Percentiles rank a stretch among this genome's conserved stretches.
Conservation (phyloP, 306 rosid species). For the Quercus suber region DNA sequence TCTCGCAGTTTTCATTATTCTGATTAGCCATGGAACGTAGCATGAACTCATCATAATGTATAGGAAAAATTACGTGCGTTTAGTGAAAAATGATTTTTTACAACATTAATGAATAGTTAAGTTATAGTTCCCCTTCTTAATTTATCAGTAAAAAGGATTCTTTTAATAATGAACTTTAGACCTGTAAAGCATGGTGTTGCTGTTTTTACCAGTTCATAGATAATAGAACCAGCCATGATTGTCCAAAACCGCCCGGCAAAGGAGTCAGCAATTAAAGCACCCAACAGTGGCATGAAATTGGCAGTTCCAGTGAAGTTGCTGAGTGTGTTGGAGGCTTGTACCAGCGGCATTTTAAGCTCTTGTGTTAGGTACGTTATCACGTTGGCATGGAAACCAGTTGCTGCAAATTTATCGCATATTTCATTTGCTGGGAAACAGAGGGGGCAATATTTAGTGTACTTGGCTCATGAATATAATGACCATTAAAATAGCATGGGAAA, state of each 20-base stretch:
- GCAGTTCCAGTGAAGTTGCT: slow-evolving; percentile 65
- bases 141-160: too few species aligned
- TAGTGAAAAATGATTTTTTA: too few species aligned
- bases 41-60: too few species aligned
- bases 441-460: background rate
- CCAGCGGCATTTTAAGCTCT: slow-evolving; percentile 65
- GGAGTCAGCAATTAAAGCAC: slow-evolving; percentile 73
- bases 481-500: too few species aligned
- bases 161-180: too few species aligned
- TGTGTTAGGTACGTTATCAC: slow-evolving; percentile 66
- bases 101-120: too few species aligned
- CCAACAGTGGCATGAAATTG: slow-evolving; percentile 68
- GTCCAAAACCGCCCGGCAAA: slow-evolving; percentile 80
- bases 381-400: slow-evolving; percentile 59
- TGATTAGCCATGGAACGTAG: too few species aligned
- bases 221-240: slow-evolving; percentile 45
- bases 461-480: background rate
- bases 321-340: slow-evolving; percentile 74
- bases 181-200: background rate
- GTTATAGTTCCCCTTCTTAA: too few species aligned
- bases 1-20: too few species aligned
- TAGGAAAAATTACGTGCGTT: too few species aligned
- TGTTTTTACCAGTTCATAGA: slow-evolving; percentile 52
- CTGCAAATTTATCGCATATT: slow-evolving; percentile 73
- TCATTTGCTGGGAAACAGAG: slow-evolving; percentile 53